A percentile compares a stretch with the other conserved stretches of the same genome.
These are phyloP conservation scores for Apocynum venetum DNA, from an alignment of 257 asterid species.

Conservation along the genomic window DNA sequence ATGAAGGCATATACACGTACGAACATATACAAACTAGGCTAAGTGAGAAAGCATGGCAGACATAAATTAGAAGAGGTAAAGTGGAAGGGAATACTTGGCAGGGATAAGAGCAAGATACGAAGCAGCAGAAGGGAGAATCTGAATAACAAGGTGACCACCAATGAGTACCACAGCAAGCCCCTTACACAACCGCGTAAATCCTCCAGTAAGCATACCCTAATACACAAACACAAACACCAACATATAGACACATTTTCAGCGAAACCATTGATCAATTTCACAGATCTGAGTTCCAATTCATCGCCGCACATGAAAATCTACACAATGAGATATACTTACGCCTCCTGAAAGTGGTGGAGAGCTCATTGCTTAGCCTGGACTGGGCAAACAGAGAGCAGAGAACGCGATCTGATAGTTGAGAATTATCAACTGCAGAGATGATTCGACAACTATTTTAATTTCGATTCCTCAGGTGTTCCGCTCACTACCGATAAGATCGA, in stretches of 20 bases:
- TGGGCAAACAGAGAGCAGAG: neutral
- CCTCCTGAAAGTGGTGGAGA: conserved; percentile 42
- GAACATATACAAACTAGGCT: neutral
- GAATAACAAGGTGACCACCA: conserved; percentile 74
- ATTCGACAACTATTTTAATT: neutral
- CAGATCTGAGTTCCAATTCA: conserved; percentile 14
- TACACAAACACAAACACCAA: neutral
- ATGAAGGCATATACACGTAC: neutral
- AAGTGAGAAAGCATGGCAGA: neutral
- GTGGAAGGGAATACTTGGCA: conserved; percentile 54
- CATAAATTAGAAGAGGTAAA: neutral
- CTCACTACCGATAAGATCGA: neutral
- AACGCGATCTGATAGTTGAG: conserved; percentile 8
- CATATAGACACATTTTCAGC: neutral
- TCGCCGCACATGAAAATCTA: neutral
- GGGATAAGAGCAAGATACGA: conserved; percentile 92
- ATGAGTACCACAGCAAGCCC: conserved; percentile 77
- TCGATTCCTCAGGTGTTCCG: neutral
- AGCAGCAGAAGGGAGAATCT: conserved; percentile 65
- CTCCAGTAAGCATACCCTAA: conserved; percentile 44
- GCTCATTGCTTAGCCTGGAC: conserved; percentile 37
- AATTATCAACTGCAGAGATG: neutral
- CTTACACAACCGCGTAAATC: conserved; percentile 85
- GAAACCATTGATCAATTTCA: neutral
- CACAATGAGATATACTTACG: conserved; percentile 9